phyloP scores from a whole-genome alignment of 768 basidiomycete genomes.

The Daedaleopsis nitida region DNA sequence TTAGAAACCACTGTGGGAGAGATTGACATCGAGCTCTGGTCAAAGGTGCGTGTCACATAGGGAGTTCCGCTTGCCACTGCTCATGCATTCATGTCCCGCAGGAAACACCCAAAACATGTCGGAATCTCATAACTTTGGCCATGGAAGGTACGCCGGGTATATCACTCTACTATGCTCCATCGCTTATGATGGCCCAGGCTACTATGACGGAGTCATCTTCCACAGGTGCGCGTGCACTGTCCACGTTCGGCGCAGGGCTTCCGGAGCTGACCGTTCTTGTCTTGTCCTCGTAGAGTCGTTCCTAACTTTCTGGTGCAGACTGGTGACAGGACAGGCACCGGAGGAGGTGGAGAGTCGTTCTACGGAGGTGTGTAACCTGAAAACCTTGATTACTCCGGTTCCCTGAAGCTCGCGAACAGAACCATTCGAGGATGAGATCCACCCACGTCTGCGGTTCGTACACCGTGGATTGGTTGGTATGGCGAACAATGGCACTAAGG shows the following conservation, averaged over 20 bases:
- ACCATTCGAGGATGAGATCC: slow-evolving; percentile 93
- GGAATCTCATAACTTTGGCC: slow-evolving; percentile 85
- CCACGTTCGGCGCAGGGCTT: too few relatives aligned
- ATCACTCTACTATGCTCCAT: neutral
- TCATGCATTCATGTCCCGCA: slow-evolving; percentile 30
- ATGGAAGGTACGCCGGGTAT: slow-evolving; percentile 73
- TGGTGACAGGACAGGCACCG: slow-evolving; percentile 90
- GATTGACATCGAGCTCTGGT: slow-evolving; percentile 90
- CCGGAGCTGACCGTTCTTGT: neutral
- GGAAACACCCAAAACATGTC: slow-evolving; percentile 94
- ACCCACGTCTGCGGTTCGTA: slow-evolving; percentile 84
- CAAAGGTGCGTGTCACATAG: slow-evolving; percentile 57
- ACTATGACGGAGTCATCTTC: slow-evolving; percentile 95
- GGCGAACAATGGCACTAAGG: slow-evolving; percentile 87
- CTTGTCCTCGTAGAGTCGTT: slow-evolving; percentile 56
- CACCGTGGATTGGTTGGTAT: slow-evolving; percentile 93
- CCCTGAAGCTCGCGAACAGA: slow-evolving; percentile 46
- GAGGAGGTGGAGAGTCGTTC: slow-evolving; percentile 91
- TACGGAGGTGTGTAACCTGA: slow-evolving; percentile 69
- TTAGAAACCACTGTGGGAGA: slow-evolving; percentile 89
- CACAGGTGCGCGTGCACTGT: slow-evolving; percentile 65
- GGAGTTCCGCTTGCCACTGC: neutral
- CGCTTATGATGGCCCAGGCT: slow-evolving; percentile 52
- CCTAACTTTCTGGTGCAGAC: slow-evolving; percentile 94
- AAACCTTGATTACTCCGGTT: too few relatives aligned